Evolutionary conservation across 495 filamentous ascomycete species (phyloP).

Genomic region (Xylaria grammica): DNA sequence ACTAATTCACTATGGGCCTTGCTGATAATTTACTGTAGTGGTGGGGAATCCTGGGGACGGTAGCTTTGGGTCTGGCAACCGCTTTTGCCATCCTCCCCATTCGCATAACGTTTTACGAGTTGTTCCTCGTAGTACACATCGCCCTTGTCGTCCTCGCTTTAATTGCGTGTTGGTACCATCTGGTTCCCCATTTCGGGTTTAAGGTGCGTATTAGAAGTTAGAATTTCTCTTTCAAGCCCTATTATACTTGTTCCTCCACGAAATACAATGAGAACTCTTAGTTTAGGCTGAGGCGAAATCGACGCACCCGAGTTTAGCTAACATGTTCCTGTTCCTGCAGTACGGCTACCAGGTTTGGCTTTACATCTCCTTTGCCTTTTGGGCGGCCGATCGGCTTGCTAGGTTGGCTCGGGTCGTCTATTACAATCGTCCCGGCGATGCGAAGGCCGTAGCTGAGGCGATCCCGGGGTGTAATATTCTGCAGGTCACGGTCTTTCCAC

Average conservation of each 20-base stretch:
- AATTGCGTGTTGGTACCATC: conserved; percentile 51
- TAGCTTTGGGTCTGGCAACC: conserved; percentile 28
- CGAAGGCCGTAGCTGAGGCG: conserved; percentile 39
- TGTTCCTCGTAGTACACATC: conserved; percentile 49
- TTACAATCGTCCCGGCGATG: conserved; percentile 54
- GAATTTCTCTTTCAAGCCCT: no score
- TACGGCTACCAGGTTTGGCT: conserved; percentile 52
- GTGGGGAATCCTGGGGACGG: conserved; percentile 46
- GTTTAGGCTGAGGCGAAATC: no score
- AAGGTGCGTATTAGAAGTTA: conserved; percentile 1
- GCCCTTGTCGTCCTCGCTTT: conserved; percentile 43
- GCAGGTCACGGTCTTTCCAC: conserved; percentile 12
- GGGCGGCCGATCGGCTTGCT: conserved; percentile 52
- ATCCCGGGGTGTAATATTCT: conserved; percentile 15
- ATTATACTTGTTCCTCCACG: no score
- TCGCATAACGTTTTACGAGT: conserved; percentile 43
- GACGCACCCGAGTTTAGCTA: not conserved
- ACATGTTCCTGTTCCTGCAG: not conserved
- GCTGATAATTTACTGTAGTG: conserved; percentile 26
- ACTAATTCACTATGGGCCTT: conserved; percentile 14
- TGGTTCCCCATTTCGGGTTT: conserved; percentile 28
- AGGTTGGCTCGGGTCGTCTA: conserved; percentile 37
- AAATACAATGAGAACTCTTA: no score
- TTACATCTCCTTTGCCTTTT: conserved; percentile 46
- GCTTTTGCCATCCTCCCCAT: conserved; percentile 31